phyloP scores from a whole-genome alignment of 2,329 filamentous ascomycete genomes.

The Aspergillus fumigatiaffinis region DNA sequence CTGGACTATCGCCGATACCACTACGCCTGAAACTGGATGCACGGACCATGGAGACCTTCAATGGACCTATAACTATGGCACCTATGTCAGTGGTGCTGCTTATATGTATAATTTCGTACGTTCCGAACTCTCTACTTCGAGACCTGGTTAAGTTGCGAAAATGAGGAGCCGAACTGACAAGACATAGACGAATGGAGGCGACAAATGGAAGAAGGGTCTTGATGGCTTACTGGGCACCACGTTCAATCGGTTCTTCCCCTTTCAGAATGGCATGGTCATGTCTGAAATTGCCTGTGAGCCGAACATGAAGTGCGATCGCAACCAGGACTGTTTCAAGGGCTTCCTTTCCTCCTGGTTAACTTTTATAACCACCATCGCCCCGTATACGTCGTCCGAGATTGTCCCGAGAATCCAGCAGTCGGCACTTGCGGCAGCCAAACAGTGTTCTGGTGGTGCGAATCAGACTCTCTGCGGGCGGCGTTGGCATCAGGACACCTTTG shows the following conservation, averaged over 20 bases:
- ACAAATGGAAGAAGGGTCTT: conserved; percentile 56
- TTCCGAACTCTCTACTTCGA: background rate
- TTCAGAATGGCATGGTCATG: conserved; percentile 50
- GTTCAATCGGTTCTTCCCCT: conserved; percentile 52
- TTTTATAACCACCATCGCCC: conserved; percentile 58
- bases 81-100: conserved; percentile 54
- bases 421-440: conserved; percentile 56
- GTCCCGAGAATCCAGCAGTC: conserved; percentile 57
- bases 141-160: conserved; percentile 6
- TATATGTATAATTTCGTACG: conserved; percentile 54
- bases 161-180: conserved; percentile 8
- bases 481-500: conserved; percentile 39
- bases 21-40: conserved; percentile 49
- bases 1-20: conserved; percentile 55
- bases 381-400: conserved; percentile 53
- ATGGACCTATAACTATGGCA: conserved; percentile 57
- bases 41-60: conserved; percentile 50
- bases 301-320: conserved; percentile 59
- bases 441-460: conserved; percentile 58
- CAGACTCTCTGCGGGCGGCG: conserved; percentile 53
- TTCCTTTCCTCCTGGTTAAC: conserved; percentile 66
- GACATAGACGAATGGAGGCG: conserved; percentile 35
- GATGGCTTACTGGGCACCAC: conserved; percentile 52
- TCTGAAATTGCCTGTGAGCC: conserved; percentile 67
- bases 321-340: conserved; percentile 71